Percentiles rank a stretch among this genome's conserved stretches.
Conservation (phyloP, 257 asterid species). For the Solanum etuberosum region DNA sequence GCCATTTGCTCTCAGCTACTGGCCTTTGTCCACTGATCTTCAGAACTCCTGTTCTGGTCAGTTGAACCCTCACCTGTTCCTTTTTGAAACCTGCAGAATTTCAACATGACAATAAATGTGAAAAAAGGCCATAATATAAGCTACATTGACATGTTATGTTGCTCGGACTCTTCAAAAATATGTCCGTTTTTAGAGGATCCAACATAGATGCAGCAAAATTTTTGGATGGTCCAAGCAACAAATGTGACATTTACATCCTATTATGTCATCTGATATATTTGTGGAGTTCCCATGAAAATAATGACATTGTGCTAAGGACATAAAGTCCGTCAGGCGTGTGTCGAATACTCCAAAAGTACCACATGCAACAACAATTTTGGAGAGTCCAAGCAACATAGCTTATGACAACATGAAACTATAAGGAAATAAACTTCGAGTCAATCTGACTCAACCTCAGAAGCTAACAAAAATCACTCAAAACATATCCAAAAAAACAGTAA, state of each 20-base stretch:
- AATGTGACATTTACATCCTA: neutral
- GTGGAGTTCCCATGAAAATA: neutral
- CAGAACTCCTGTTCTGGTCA: conserved; percentile 19
- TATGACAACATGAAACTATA: neutral
- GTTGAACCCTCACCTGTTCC: conserved; percentile 54
- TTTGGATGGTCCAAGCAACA: neutral
- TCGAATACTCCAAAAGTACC: no score
- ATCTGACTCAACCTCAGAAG: neutral
- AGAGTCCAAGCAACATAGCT: neutral
- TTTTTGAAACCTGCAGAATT: conserved; percentile 39
- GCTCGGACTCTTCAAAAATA: neutral
- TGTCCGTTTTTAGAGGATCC: neutral
- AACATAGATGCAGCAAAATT: neutral
- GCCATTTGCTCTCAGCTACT: conserved; percentile 14
- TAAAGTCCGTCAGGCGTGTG: neutral
- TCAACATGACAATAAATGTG: neutral
- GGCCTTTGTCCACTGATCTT: conserved; percentile 50
- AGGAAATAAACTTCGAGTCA: neutral
- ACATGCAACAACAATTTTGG: no score
- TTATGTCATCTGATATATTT: neutral
- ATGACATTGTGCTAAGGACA: neutral
- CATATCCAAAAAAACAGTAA: neutral
- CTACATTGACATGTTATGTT: neutral
- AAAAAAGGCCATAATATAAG: neutral
- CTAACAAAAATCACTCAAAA: neutral